Evolutionary conservation across 192 early-diverging fungal genomes (phyloP).

Genomic region (Coemansia sp.): DNA sequence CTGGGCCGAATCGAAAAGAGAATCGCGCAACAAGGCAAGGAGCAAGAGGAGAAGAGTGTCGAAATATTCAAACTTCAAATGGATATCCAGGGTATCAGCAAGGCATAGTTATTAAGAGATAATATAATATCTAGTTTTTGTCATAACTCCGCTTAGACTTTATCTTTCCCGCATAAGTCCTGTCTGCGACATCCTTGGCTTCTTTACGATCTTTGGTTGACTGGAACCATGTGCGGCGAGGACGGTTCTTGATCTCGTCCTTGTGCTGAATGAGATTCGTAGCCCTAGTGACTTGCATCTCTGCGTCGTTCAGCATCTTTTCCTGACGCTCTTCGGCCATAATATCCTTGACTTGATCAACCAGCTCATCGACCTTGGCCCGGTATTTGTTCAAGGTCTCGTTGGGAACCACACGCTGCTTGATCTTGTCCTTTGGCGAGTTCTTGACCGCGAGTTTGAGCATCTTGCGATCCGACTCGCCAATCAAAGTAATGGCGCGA

Average conservation of each 20-base stretch:
- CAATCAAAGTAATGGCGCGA: conserved; percentile 86
- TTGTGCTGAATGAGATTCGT: conserved; percentile 83
- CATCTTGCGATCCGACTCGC: conserved; percentile 92
- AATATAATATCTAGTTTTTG: neutral
- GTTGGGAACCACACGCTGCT: conserved; percentile 86
- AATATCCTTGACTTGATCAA: conserved; percentile 68
- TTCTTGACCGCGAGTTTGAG: conserved; percentile 93
- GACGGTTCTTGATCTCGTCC: conserved; percentile 87
- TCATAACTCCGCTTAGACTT: conserved; percentile 1
- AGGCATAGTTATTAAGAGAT: conserved; percentile 4
- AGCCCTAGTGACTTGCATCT: conserved; percentile 90
- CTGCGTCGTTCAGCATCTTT: conserved; percentile 76
- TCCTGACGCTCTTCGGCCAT: conserved; percentile 80
- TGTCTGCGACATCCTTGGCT: conserved; percentile 51
- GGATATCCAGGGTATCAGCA: conserved; percentile 46
- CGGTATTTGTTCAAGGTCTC: conserved; percentile 80
- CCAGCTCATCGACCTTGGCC: conserved; percentile 69
- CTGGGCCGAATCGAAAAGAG: conserved; percentile 85
- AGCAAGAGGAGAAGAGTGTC: conserved; percentile 82
- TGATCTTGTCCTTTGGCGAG: conserved; percentile 73
- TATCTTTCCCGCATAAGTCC: conserved; percentile 1
- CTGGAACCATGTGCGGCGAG: conserved; percentile 96
- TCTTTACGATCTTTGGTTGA: conserved; percentile 72
- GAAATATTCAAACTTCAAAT: conserved; percentile 68
- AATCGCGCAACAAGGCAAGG: conserved; percentile 79